Conservation (phyloP, 495 filamentous ascomycete species). For the Trichocladium uniseriatum region DNA sequence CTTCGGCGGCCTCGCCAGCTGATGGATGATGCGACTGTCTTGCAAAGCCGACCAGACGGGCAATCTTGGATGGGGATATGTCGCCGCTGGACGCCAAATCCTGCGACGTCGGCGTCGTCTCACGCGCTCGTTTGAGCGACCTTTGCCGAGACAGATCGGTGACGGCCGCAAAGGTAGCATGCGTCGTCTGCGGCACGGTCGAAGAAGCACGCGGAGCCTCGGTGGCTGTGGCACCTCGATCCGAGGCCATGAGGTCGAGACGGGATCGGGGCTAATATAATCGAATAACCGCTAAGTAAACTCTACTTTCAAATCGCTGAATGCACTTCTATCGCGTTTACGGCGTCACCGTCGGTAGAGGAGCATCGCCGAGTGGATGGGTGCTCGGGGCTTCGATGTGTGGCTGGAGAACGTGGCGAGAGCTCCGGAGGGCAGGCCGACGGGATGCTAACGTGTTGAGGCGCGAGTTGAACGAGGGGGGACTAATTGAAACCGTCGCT, state of each 20-base stretch:
- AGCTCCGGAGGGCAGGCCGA: slow-evolving; percentile 19
- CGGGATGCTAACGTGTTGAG: background rate
- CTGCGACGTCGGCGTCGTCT: slow-evolving; percentile 36
- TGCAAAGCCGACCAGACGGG: slow-evolving; percentile 39
- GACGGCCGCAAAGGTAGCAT: slow-evolving; percentile 18
- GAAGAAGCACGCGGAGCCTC: slow-evolving; percentile 34
- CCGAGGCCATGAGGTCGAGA: slow-evolving; percentile 31
- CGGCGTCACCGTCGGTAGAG: slow-evolving; percentile 27
- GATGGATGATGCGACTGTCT: slow-evolving; percentile 38
- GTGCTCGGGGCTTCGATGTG: slow-evolving; percentile 31
- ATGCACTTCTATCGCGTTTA: slow-evolving; percentile 8
- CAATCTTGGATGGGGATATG: slow-evolving; percentile 44
- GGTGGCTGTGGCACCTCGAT: slow-evolving; percentile 36
- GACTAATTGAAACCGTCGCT: background rate
- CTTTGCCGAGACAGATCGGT: slow-evolving; percentile 28
- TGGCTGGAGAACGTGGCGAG: slow-evolving; percentile 47
- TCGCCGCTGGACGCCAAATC: slow-evolving; percentile 29
- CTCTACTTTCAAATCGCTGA: slow-evolving; percentile 15
- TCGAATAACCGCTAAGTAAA: slow-evolving; percentile 8
- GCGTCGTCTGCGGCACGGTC: slow-evolving; percentile 21
- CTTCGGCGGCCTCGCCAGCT: slow-evolving; percentile 49
- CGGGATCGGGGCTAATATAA: slow-evolving; percentile 1
- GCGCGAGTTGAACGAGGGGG: background rate
- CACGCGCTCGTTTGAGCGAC: slow-evolving; percentile 42
- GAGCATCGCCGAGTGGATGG: slow-evolving; percentile 32